Evolutionary conservation across 2,329 filamentous ascomycete genomes (phyloP), one percentile per base, ranked within the genome.

Genomic region (Hypocreales sp.): DNA sequence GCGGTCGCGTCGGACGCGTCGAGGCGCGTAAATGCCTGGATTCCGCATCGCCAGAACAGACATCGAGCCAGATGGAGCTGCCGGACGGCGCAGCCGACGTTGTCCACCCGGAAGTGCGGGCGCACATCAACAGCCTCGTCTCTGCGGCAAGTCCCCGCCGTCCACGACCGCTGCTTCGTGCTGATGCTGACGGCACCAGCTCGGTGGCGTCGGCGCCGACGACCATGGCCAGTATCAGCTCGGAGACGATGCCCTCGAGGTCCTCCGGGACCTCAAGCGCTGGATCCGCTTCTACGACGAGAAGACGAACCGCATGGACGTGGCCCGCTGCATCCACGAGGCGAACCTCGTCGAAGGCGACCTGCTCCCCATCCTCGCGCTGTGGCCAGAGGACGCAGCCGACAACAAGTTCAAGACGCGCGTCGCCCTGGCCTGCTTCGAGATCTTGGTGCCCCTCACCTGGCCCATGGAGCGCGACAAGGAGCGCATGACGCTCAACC

Each of bases 221-320:
- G 76, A 87, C 42, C 76, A 84, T 45, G 80, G 80, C 31, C 67
- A 67, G 45, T 98, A 98, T 51, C 67, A 82, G 23, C 72, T 95
- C 20, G 90, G 90, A 53, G 87, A 95, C 53, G 87, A 94, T 47
- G 87, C 86, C 9, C 62, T 92, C 33, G 81, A 90, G 31, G 90
- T 86, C 45, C 63, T 98, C 31, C 84, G 87, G 35, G 90, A 98
- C 55, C 66, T 98, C 29, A 87, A 90, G 47, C 78, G 79, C 69
- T 98, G 90, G 90, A 67, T 98, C 39, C 84, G 83, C 40, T 72
- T 93, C 36, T 90, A 90, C 61, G 86, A 94, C 51, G 81, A 92
- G 48, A 92, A 92, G 50, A 73, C 78, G 37, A 92, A 93, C 48
- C 78, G 87, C 39, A 79, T 92, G 64, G 90, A 98, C 47, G 90